phyloP scores from a whole-genome alignment of 441 rosid genomes.

The Bocquillonia castaneifolia region DNA sequence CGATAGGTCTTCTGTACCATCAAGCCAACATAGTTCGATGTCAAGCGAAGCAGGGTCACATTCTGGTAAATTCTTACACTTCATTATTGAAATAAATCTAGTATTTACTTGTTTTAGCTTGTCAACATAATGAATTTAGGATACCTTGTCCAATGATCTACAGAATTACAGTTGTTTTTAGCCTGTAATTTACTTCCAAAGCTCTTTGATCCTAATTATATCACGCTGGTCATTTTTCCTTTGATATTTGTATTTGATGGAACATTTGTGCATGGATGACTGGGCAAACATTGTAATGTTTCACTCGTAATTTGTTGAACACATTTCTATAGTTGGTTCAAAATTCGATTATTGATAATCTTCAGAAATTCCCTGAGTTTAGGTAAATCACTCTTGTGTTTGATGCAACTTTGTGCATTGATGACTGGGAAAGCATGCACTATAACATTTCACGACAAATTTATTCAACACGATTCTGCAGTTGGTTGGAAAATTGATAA shows the following conservation, averaged over 20 bases:
- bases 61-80: constrained; percentile 43
- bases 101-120: constrained; percentile 14
- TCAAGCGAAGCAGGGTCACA: constrained; percentile 57
- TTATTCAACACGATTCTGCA: background rate
- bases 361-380: background rate
- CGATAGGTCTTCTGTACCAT: constrained; percentile 47
- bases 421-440: background rate
- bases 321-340: background rate
- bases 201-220: constrained; percentile 2
- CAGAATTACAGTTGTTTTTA: background rate
- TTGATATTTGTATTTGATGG: background rate
- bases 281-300: background rate
- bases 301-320: background rate
- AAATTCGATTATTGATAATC: background rate
- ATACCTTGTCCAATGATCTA: constrained; percentile 6
- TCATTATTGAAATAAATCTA: background rate
- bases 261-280: background rate
- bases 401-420: background rate
- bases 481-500: background rate
- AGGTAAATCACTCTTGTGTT: background rate
- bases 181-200: background rate
- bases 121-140: background rate
- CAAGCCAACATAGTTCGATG: constrained; percentile 30
- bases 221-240: background rate
- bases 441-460: background rate